Evolutionary conservation across 2,329 filamentous ascomycete genomes (phyloP), one percentile per base, ranked within the genome.

Genomic region (Fusarium clavum): DNA sequence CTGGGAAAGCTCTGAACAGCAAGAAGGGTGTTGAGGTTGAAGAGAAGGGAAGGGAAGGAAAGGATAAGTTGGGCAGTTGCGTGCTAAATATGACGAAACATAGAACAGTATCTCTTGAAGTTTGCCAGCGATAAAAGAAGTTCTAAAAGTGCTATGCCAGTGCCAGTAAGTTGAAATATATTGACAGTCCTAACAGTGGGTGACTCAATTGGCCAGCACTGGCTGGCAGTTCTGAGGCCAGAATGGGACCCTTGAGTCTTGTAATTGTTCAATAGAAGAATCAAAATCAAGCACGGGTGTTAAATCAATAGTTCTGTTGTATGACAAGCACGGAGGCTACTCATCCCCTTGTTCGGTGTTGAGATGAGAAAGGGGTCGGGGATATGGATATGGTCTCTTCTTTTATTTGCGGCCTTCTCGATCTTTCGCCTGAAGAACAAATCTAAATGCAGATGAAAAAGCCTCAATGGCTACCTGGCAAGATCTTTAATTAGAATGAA

Each of bases 361-460:
- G 29, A 22, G 46, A 43, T 51, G 57, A 62, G 62, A 62, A 67
- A 67, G 45, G 64, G 56, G 62, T 14, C 24, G 24, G 18, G 34
- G 34, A 38, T 38, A 38, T 38, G 12, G 27, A 56, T 49, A 30
- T 32, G 38, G 25, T 44, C n/a, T 5, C 34, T 38, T 41, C 48
- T 52, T 52, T 52, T 52, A 41, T 52, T 20, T 24, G 20, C 34
- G 13, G 9, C 24, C 7, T 29, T 20, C 18, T 29, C 24, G 12
- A 27, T 22, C 20, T 27, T 41, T 41, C 24, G 9, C 14, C n/a
- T n/a, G 32, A 12, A 52, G 22, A 41, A 22, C 20, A 29, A n/a
- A 12, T 27, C 12, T 10, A 29, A 16, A 14, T 12, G 16, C 6
- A 41, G 8, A 8, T 6, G 8, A 38, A 20, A 43, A 41, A 12